These are phyloP conservation scores for Aspergillus brunneoviolaceus DNA, from an alignment of 2,329 filamentous ascomycete species.

Conservation along the genomic window DNA sequence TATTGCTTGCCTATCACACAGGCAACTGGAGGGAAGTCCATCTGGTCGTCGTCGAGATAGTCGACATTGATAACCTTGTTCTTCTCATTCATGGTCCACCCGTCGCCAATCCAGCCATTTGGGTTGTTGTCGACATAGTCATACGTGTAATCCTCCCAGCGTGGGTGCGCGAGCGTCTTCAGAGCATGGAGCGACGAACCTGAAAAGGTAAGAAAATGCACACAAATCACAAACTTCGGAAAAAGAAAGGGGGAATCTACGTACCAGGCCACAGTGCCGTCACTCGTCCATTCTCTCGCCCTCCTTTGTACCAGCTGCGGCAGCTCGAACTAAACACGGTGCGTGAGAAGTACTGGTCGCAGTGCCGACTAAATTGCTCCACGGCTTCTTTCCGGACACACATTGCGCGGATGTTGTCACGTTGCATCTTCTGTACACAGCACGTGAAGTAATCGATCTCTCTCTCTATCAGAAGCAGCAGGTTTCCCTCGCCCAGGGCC, in stretches of 20 bases:
- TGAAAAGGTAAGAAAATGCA: slow-evolving; percentile 11
- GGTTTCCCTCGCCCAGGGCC: slow-evolving; percentile 33
- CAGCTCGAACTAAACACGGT: slow-evolving; percentile 39
- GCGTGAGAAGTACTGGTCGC: slow-evolving; percentile 36
- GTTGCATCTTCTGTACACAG: slow-evolving; percentile 37
- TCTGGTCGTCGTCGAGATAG: slow-evolving; percentile 37
- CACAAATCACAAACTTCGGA: background rate
- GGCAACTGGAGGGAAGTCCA: slow-evolving; percentile 32
- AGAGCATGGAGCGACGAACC: slow-evolving; percentile 40
- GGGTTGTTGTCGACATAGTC: slow-evolving; percentile 36
- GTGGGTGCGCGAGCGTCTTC: slow-evolving; percentile 33
- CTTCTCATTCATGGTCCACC: slow-evolving; percentile 37
- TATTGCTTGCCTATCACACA: background rate
- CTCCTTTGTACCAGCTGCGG: slow-evolving; percentile 42
- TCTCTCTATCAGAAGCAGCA: slow-evolving; percentile 36
- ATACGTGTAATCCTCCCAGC: slow-evolving; percentile 43
- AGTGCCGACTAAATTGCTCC: slow-evolving; percentile 28
- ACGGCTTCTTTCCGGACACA: slow-evolving; percentile 28
- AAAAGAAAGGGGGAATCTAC: slow-evolving; percentile 3
- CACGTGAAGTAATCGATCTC: slow-evolving; percentile 35
- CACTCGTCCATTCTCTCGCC: slow-evolving; percentile 31
- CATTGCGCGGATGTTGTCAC: slow-evolving; percentile 36
- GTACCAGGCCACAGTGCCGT: slow-evolving; percentile 38
- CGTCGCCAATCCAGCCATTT: slow-evolving; percentile 35
- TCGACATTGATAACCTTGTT: slow-evolving; percentile 31